phyloP scores from a whole-genome alignment of 495 filamentous ascomycete species.

The Cercophora samala region DNA sequence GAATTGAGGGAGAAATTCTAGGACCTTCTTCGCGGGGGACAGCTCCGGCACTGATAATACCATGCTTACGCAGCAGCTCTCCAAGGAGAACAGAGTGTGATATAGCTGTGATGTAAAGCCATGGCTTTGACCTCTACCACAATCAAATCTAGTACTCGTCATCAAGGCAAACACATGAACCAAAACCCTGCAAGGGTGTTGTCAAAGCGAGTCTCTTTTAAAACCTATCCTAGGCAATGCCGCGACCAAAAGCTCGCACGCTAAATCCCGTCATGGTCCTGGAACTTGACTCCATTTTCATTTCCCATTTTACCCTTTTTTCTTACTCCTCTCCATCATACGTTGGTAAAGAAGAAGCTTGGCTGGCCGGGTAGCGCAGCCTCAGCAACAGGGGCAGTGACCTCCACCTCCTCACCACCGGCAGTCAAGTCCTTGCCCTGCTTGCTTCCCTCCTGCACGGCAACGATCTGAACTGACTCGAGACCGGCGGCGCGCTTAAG shows the following conservation, averaged over 20 bases:
- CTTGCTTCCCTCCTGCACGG: conserved; percentile 68
- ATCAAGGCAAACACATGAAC: neutral
- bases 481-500: conserved; percentile 61
- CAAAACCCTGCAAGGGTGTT: neutral
- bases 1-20: neutral
- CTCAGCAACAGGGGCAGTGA: conserved; percentile 57
- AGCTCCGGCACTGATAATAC: neutral
- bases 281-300: neutral
- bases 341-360: conserved; percentile 74
- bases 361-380: conserved; percentile 75
- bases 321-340: conserved; percentile 30
- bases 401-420: conserved; percentile 52
- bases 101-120: neutral
- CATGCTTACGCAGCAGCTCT: neutral
- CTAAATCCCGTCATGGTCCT: neutral
- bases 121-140: neutral
- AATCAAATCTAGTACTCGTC: neutral
- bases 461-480: conserved; percentile 59
- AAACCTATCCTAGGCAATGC: conserved; percentile 4
- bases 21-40: neutral
- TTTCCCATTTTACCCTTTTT: conserved; percentile 10
- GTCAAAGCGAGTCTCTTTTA: conserved; percentile 4
- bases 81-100: neutral
- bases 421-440: conserved; percentile 53
- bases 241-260: neutral